Percentiles rank a stretch among this genome's conserved stretches.
These are phyloP conservation scores for Salvia rosmarinus DNA, from an alignment of 257 asterid genomes.

Conservation along the genomic window DNA sequence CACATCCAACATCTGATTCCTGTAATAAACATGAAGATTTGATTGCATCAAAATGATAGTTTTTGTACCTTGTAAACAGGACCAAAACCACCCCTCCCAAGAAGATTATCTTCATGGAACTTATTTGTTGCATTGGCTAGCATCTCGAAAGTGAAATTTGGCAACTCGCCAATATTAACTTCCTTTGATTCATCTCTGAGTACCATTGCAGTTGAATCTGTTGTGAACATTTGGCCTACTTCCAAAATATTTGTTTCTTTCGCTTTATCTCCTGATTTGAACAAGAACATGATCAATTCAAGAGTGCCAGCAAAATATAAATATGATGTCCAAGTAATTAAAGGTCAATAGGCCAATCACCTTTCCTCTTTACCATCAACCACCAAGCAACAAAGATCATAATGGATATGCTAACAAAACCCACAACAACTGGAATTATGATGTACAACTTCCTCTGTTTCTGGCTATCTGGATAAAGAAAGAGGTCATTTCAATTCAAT, in stretches of 20 bases:
- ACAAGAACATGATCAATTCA: background rate
- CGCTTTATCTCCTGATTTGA: background rate
- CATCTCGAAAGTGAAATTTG: conserved; percentile 37
- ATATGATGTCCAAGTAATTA: background rate
- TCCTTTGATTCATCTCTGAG: conserved; percentile 23
- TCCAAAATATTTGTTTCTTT: background rate
- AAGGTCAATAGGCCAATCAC: conserved; percentile 16
- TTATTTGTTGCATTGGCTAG: conserved; percentile 42
- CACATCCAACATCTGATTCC: background rate
- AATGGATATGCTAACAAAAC: conserved; percentile 29
- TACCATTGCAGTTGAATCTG: conserved; percentile 29
- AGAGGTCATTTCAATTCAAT: background rate
- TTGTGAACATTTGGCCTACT: conserved; percentile 1
- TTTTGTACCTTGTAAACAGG: conserved; percentile 46
- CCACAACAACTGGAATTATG: conserved; percentile 40
- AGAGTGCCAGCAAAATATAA: background rate
- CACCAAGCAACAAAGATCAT: conserved; percentile 39
- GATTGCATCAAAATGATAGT: background rate
- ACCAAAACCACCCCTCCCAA: conserved; percentile 51
- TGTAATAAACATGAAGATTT: background rate
- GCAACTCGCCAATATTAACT: conserved; percentile 39
- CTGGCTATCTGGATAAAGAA: conserved; percentile 36
- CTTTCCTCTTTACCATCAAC: conserved; percentile 42
- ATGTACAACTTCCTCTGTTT: conserved; percentile 38
- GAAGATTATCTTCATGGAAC: conserved; percentile 31